Percentiles rank a stretch among this genome's conserved stretches.
phyloP scores from a whole-genome alignment of 192 early-diverging fungal genomes.

The Mortierella claussenii region DNA sequence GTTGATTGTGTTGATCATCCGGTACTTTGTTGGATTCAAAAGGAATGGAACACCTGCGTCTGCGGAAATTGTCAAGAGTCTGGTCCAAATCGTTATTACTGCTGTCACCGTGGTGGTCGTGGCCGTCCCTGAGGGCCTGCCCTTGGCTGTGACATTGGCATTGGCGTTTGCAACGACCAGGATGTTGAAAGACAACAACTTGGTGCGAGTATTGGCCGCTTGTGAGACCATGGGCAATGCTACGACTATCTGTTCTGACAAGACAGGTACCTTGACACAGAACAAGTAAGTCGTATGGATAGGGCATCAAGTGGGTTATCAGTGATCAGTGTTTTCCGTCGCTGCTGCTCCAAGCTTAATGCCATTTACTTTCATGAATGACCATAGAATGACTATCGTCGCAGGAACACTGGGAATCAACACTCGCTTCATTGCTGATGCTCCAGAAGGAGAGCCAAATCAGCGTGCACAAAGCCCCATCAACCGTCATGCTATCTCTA shows the following conservation, averaged over 20 bases:
- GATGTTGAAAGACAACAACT: constrained; percentile 98
- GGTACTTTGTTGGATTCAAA: constrained; percentile 78
- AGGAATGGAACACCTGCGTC: constrained; percentile 52
- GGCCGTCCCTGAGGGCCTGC: constrained; percentile 98
- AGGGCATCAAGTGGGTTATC: too few species aligned
- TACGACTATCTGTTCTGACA: constrained; percentile 98
- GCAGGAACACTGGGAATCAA: constrained; percentile 82
- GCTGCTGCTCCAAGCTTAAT: too few species aligned
- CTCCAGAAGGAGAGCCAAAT: constrained; percentile 52
- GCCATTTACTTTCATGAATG: too few species aligned
- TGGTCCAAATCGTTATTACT: constrained; percentile 87
- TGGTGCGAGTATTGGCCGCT: constrained; percentile 94
- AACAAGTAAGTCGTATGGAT: constrained; percentile 73
- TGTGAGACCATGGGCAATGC: constrained; percentile 99
- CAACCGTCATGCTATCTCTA: constrained; percentile 45
- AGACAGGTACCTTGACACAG: constrained; percentile 97
- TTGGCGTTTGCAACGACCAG: constrained; percentile 93
- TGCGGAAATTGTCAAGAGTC: constrained; percentile 65
- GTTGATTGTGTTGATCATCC: constrained; percentile 87
- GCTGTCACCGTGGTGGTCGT: constrained; percentile 96
- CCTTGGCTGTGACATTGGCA: constrained; percentile 95
- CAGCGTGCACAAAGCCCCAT: constrained; percentile 52
- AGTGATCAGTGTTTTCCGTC: too few species aligned
- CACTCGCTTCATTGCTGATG: constrained; percentile 61
- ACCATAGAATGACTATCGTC: constrained; percentile 95